Evolutionary conservation across 1,139 yeast genomes (phyloP).

Genomic region (Tardiomyces blankii): DNA sequence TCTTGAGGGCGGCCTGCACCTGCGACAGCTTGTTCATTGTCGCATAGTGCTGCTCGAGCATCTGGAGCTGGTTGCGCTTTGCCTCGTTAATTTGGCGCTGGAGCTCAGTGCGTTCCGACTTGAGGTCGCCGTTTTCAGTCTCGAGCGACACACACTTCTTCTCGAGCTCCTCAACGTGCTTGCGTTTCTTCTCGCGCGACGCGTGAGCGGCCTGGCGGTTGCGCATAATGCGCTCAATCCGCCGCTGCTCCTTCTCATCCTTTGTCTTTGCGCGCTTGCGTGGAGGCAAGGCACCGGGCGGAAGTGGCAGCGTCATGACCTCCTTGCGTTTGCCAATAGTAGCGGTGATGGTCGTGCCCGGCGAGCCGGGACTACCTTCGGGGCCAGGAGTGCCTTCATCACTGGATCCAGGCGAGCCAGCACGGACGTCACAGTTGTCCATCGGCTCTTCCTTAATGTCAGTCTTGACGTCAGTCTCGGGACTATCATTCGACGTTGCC

Average conservation of each 20-base stretch:
- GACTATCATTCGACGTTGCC: neutral
- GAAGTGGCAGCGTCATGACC: slow-evolving; percentile 23
- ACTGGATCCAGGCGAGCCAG: no score
- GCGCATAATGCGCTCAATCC: slow-evolving; percentile 83
- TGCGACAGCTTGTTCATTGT: slow-evolving; percentile 19
- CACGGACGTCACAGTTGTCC: neutral
- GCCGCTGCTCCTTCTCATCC: slow-evolving; percentile 94
- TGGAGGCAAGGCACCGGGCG: slow-evolving; percentile 59
- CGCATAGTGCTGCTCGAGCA: slow-evolving; percentile 16
- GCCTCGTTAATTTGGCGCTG: slow-evolving; percentile 13
- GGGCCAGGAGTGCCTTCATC: no score
- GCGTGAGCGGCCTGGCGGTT: slow-evolving; percentile 98
- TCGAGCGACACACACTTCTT: slow-evolving; percentile 24
- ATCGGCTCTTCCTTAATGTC: neutral
- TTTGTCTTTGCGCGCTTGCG: slow-evolving; percentile 93
- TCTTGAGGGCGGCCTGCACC: slow-evolving; percentile 16
- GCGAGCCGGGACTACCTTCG: no score
- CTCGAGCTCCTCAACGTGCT: slow-evolving; percentile 82
- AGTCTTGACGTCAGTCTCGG: neutral
- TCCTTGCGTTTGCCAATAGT: slow-evolving; percentile 1
- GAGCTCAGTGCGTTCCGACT: slow-evolving; percentile 7
- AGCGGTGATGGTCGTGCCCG: neutral
- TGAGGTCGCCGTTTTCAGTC: slow-evolving; percentile 16
- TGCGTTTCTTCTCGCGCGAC: slow-evolving; percentile 90
- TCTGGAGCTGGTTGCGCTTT: slow-evolving; percentile 16